Evolutionary conservation across 495 filamentous ascomycete genomes (phyloP).

Genomic region (Letharia lupina): DNA sequence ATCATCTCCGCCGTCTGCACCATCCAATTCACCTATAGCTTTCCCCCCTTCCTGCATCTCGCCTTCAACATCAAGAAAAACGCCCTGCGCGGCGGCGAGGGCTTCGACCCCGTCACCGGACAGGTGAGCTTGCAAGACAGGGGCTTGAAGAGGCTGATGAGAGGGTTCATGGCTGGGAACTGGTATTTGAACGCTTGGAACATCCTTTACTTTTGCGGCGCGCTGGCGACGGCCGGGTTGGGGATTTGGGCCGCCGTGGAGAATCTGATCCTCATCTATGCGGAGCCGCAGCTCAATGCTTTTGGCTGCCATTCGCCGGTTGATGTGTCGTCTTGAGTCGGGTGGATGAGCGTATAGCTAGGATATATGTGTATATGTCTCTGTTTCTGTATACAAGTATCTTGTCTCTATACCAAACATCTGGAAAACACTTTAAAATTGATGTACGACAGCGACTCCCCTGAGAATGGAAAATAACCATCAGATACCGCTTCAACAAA

Average conservation of each 20-base stretch:
- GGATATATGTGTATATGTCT: not conserved
- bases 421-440: no score
- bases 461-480: no score
- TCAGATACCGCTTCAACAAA: no score
- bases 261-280: constrained; percentile 17
- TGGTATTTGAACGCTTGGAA: constrained; percentile 34
- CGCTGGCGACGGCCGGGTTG: constrained; percentile 32
- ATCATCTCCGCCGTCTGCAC: constrained; percentile 42
- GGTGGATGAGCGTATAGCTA: not conserved
- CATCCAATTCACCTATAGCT: constrained; percentile 42
- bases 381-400: not conserved
- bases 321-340: constrained; percentile 12
- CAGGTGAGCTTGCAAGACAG: constrained; percentile 29
- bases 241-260: constrained; percentile 28
- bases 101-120: constrained; percentile 41
- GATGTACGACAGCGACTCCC: no score
- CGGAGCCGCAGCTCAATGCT: constrained; percentile 14
- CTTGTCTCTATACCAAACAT: not conserved
- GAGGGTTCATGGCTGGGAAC: constrained; percentile 33
- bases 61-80: constrained; percentile 40
- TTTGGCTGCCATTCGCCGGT: constrained; percentile 17
- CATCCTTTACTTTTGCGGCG: constrained; percentile 34
- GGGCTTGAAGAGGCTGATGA: constrained; percentile 32
- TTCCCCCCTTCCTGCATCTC: constrained; percentile 40
- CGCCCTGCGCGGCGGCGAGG: constrained; percentile 35